Conservation (phyloP, 2,329 filamentous ascomycete species). For the Epichloe gansuensis region DNA sequence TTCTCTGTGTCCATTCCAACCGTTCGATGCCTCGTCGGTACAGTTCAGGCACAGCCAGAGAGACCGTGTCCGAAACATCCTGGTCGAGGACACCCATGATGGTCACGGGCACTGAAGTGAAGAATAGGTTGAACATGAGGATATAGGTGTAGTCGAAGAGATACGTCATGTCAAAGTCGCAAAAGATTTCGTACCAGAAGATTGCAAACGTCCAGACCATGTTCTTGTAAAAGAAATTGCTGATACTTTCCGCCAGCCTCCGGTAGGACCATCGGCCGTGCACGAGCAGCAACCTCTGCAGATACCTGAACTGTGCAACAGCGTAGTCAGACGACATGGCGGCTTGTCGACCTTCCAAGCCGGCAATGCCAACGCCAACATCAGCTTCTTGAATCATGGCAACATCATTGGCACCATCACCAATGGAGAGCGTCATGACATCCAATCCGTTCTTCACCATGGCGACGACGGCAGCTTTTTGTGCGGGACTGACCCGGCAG, state of each 20-base stretch:
- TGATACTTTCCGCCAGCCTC: slow-evolving; percentile 80
- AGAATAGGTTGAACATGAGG: slow-evolving; percentile 88
- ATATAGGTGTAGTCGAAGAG: slow-evolving; percentile 98
- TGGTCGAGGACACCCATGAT: slow-evolving; percentile 96
- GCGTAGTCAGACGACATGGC: slow-evolving; percentile 96
- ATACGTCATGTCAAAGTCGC: slow-evolving; percentile 92
- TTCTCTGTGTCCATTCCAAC: slow-evolving; percentile 87
- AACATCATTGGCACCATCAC: slow-evolving; percentile 90
- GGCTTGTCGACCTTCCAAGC: slow-evolving; percentile 82
- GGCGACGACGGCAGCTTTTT: slow-evolving; percentile 92
- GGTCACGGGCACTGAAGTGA: slow-evolving; percentile 88
- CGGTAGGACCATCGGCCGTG: slow-evolving; percentile 96
- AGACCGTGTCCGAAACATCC: slow-evolving; percentile 89
- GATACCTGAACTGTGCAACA: slow-evolving; percentile 84
- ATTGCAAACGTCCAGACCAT: slow-evolving; percentile 94
- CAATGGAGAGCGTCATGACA: slow-evolving; percentile 90
- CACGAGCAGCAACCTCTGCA: slow-evolving; percentile 74
- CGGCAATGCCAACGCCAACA: slow-evolving; percentile 91
- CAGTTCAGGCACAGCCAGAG: slow-evolving; percentile 84
- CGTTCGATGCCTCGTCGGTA: slow-evolving; percentile 94
- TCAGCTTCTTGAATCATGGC: slow-evolving; percentile 97
- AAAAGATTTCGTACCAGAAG: slow-evolving; percentile 96
- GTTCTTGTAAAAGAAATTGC: slow-evolving; percentile 99
- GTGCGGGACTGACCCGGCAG: slow-evolving; percentile 90
- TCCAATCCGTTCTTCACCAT: slow-evolving; percentile 93